Evolutionary conservation across 75 land plant species (phyloP), one percentile per base, ranked within the genome.

Genomic region (Cryptomeria japonica): DNA sequence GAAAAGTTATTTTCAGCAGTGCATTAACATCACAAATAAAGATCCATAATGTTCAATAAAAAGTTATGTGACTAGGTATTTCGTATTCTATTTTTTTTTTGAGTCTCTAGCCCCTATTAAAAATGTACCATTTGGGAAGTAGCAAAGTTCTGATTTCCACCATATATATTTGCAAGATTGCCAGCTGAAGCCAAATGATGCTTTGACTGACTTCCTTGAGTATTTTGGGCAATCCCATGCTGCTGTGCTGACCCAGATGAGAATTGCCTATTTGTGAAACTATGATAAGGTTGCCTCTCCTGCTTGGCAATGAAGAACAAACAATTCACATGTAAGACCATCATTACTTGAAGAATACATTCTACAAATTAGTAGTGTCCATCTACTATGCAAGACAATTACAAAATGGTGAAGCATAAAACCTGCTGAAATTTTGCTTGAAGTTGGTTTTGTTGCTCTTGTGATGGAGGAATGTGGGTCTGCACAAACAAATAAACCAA

Each of bases 401-500:
- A 44, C 51, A 46, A 82, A n/a, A 82, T 28, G 15, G 18, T 41
- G 47, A 28, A n/a, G 84, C 22, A 46, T 38, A 82, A n/a, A 82
- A 82, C 84, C 84, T 82, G 84, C 51, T 80, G 84, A 82, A 42
- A n/a, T 25, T 82, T 82, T 82, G 84, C 84, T 82, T 82, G 84
- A 46, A 82, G 84, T 82, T 82, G 84, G 46, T 82, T 82, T 82
- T 82, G 84, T n/a, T 82, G 84, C 15, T 82, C 84, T 46, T 82
- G 84, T 3, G 84, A 82, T 46, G 51, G 51, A 82, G 84, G 51
- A 82, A 82, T 82, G 47, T 82, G 84, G 51, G 51, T 46, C 84
- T 82, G 44, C 83, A 80, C 15, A 11, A n/a, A 46, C 19, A 44
- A 10, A 42, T 15, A 82, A 82, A 82, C n/a, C 51, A 82, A 42